These are phyloP conservation scores for Arachis hypogaea DNA, from an alignment of 306 rosid species.

Conservation along the genomic window DNA sequence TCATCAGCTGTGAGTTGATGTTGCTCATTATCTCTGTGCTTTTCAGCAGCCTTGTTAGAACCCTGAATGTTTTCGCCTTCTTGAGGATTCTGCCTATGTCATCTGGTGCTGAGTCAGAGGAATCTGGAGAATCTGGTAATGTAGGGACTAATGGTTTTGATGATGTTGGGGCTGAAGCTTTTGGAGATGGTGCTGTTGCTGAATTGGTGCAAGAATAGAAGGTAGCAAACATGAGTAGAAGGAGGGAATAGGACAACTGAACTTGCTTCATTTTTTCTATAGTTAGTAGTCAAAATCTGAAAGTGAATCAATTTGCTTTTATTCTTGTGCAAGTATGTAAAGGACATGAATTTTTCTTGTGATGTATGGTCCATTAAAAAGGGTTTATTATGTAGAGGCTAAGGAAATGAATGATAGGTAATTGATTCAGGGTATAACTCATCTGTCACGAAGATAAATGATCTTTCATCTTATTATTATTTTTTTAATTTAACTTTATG, in stretches of 20 bases:
- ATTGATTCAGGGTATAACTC: slow-evolving; percentile 23
- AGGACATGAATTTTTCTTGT: not conserved
- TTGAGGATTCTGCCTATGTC: slow-evolving; percentile 44
- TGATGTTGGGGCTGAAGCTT: slow-evolving; percentile 30
- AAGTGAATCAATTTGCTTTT: not conserved
- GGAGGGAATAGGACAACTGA: slow-evolving; percentile 26
- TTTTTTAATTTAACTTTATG: not conserved
- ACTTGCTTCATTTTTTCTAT: slow-evolving; percentile 32
- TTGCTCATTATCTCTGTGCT: slow-evolving; percentile 43
- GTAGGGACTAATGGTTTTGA: slow-evolving; percentile 47
- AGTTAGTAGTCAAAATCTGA: not conserved
- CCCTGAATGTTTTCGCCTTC: slow-evolving; percentile 42
- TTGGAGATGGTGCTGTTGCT: slow-evolving; percentile 13
- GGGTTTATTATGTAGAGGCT: slow-evolving; percentile 17
- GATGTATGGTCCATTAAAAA: slow-evolving; percentile 11
- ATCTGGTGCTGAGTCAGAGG: slow-evolving; percentile 36
- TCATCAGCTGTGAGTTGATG: slow-evolving; percentile 42
- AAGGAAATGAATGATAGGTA: slow-evolving; percentile 14
- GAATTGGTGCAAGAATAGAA: slow-evolving; percentile 23
- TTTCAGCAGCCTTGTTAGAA: slow-evolving; percentile 35
- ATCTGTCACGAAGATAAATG: slow-evolving; percentile 29
- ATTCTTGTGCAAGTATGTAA: not conserved
- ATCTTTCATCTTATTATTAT: slow-evolving; percentile 17
- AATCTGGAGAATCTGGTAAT: slow-evolving; percentile 30
- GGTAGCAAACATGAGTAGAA: slow-evolving; percentile 27